A percentile compares a stretch with the other conserved stretches of the same genome.
Evolutionary conservation across 75 land plant genomes (phyloP).

Genomic region (Picea sitchensis): DNA sequence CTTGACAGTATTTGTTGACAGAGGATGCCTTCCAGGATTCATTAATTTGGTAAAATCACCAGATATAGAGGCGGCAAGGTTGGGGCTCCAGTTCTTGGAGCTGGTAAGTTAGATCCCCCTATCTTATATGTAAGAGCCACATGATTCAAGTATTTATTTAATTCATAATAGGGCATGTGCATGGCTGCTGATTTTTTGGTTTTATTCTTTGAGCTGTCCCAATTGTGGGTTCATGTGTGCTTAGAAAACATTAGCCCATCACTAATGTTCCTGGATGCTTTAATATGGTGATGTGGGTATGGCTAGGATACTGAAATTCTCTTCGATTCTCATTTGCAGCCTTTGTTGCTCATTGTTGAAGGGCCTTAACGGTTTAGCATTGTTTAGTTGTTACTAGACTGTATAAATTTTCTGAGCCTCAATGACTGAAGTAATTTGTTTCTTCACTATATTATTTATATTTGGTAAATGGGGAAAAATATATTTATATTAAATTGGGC

Average conservation of each 20-base stretch:
- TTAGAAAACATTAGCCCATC: not conserved
- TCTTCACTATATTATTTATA: too few species aligned
- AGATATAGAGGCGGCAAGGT: constrained; percentile 79
- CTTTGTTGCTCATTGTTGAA: not conserved
- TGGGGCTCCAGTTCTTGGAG: constrained; percentile 94
- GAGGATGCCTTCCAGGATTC: constrained; percentile 87
- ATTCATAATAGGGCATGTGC: not conserved
- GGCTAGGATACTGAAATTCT: not conserved
- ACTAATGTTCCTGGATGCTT: not conserved
- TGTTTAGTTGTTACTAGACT: too few species aligned
- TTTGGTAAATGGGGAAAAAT: too few species aligned
- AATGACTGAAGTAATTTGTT: too few species aligned
- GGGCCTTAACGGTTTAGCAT: not conserved
- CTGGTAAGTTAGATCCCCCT: constrained; percentile 48
- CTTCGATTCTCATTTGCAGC: not conserved
- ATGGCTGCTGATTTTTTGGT: not conserved
- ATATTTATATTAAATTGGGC: too few species aligned
- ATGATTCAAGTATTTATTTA: not conserved
- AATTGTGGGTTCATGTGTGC: not conserved
- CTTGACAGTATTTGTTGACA: constrained; percentile 54
- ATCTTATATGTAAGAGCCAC: not conserved
- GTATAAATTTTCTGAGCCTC: too few species aligned
- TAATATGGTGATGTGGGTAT: not conserved
- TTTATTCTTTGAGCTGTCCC: not conserved
- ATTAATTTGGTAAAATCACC: constrained; percentile 81